Base-by-base conservation (phyloP, 495 filamentous ascomycete genomes). In the Saxispiralis lemnorum region DNA sequence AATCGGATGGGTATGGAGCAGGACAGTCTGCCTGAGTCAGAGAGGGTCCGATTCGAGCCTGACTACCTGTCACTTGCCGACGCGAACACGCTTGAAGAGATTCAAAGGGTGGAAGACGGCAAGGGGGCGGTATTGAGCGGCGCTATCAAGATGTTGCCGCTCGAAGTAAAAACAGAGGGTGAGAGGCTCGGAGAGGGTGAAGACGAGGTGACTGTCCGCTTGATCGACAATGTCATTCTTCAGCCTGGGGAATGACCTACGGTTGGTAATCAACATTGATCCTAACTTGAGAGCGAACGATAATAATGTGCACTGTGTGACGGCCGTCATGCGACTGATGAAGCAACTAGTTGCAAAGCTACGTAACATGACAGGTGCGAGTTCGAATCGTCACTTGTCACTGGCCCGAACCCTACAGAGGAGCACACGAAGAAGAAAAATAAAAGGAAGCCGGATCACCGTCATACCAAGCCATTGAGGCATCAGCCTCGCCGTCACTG, bases 21-120 rank as follows among this genome's bases (percentile, higher is more conserved):
- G 59, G 61, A 71, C 44, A 62, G 65, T 11, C 61, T 93, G 43
- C 59, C 63, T 3, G 68, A 75, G 1, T 57, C 65, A 24, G 61
- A 80, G 56, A 65, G 85, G 39, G 82, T 78, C 1, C 62, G 65
- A 40, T 87, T 81, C 44, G 81, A 89, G 57, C 69, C 92, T 2
- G 89, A 95, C 57, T 96, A 97, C 52, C 69, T 96, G 43, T 86
- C 82, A 12, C 67, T 97, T 19, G 79, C 88, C 1, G 83, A 96
- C 53, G 77, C 79, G 0, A 70, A 79, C 7, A 79, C 73, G 0
- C 68, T 97, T 60, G 72, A 83, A 44, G 88, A 96, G 63, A 39
- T 95, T 20, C 57, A 68, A 12, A 66, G 71, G 6, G 66, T 82
- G 2, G 67, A 75, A 48, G 64, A 70, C 0, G 57, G 61, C 2